A percentile compares a stretch with the other conserved stretches of the same genome.
phyloP scores from a whole-genome alignment of 352 stramenopile species.

The Phytophthora syringae region DNA sequence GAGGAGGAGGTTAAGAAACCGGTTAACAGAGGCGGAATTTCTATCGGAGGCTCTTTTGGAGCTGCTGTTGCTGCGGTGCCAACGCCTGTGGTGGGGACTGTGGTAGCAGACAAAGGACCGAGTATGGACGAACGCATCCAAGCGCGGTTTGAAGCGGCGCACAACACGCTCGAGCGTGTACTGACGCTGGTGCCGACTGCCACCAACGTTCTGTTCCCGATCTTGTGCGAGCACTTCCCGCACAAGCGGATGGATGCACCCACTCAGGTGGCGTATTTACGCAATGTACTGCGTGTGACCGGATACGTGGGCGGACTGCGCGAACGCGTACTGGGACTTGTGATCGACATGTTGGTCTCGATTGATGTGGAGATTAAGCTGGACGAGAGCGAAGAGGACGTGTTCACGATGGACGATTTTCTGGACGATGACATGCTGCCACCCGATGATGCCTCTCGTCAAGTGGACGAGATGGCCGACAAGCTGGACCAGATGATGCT shows the following conservation, averaged over 20 bases:
- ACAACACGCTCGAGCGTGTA: slow-evolving; percentile 68
- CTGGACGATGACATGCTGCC: slow-evolving; percentile 80
- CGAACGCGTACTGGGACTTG: slow-evolving; percentile 84
- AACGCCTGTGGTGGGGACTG: slow-evolving; percentile 12
- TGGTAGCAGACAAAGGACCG: slow-evolving; percentile 13
- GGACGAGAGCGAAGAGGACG: slow-evolving; percentile 86
- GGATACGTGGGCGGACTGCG: slow-evolving; percentile 72
- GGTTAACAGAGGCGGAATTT: slow-evolving; percentile 32
- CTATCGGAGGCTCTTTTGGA: slow-evolving; percentile 55
- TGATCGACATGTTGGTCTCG: slow-evolving; percentile 85
- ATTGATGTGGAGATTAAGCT: slow-evolving; percentile 92
- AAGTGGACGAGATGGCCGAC: slow-evolving; percentile 85
- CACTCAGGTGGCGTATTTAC: slow-evolving; percentile 75
- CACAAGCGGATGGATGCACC: slow-evolving; percentile 81
- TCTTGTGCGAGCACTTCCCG: slow-evolving; percentile 80
- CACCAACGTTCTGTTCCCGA: slow-evolving; percentile 76
- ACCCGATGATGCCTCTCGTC: slow-evolving; percentile 40
- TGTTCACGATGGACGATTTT: slow-evolving; percentile 86
- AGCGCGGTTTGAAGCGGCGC: slow-evolving; percentile 62
- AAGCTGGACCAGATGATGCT: slow-evolving; percentile 92
- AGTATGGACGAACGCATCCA: slow-evolving; percentile 64
- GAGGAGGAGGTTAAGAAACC: slow-evolving; percentile 13
- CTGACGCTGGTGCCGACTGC: slow-evolving; percentile 79
- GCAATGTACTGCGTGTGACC: slow-evolving; percentile 74
- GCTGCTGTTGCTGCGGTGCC: not conserved